Percentiles rank a stretch among this genome's conserved stretches.
Evolutionary conservation across 2,329 filamentous ascomycete species (phyloP).

Genomic region (Trichoderma citrinoviride): DNA sequence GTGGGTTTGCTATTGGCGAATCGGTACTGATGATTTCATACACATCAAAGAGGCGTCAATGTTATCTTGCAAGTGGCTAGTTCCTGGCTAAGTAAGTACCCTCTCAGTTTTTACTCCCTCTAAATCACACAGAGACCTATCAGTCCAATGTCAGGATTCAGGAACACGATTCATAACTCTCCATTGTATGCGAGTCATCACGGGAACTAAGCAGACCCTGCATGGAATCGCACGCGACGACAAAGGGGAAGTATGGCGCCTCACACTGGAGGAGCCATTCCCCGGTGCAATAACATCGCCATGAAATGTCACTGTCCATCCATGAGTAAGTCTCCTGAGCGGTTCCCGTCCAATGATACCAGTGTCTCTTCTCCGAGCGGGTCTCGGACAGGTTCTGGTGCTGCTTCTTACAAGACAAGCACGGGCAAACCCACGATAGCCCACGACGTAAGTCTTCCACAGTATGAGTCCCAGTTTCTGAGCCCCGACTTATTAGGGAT

Average conservation of each 20-base stretch:
- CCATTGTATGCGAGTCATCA: slow-evolving; percentile 12
- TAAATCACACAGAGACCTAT: neutral
- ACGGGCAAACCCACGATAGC: too few species aligned
- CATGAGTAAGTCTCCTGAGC: neutral
- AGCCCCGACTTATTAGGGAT: neutral
- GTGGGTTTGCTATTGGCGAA: neutral
- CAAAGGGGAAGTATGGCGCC: slow-evolving; percentile 14
- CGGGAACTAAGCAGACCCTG: neutral
- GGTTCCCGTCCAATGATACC: neutral
- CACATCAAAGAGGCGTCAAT: neutral
- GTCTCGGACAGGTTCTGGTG: too few species aligned
- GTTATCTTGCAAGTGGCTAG: slow-evolving; percentile 5
- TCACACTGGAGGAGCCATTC: neutral
- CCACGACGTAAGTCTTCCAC: neutral
- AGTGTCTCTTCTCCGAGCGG: neutral
- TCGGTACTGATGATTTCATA: neutral
- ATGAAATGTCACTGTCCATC: neutral
- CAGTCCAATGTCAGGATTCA: neutral
- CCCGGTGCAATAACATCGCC: neutral
- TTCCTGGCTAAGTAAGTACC: slow-evolving; percentile 13
- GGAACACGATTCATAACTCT: neutral
- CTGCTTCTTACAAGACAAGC: too few species aligned
- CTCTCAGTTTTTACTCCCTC: neutral
- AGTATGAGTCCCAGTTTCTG: neutral
- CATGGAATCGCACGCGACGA: neutral